Base-by-base conservation (phyloP, 805 yeast species). In the Candida mattraensis region DNA sequence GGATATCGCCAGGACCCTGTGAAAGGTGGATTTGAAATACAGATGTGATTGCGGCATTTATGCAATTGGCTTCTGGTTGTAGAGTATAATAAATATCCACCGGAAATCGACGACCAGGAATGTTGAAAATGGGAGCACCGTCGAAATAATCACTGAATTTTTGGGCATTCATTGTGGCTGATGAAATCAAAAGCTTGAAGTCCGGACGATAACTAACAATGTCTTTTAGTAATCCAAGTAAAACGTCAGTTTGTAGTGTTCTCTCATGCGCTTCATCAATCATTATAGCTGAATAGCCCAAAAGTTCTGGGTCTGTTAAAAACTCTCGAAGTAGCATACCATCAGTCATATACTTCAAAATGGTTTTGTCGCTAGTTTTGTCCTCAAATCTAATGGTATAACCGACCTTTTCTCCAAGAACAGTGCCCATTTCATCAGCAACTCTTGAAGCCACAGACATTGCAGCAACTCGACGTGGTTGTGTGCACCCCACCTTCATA, bases 221-320 rank as follows among this genome's bases (percentile, higher is more conserved):
- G 42, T 83, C 85, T 47, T 91, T 91, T 20, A 91, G 61, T 23
- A 93, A 64, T 1, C 96, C 95, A 33, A 91, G 66, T 7, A 91
- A 55, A 3, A 76, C 67, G 61, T 91, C 99, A 0, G 98, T 91
- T n/a, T 91, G 81, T 25, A 91, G 67, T 0, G 98, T 93, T 39
- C 99, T 72, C 58, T 93, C 99, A 56, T 93, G 99, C 0, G 99
- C 99, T 61, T 91, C 99, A 62, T 91, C 99, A 30, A 91, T 81
- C 83, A 91, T 88, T 37, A 91, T 69, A 1, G 85, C 95, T 2
- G 93, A 76, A 54, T 89, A 91, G 2, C 62, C 64, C 1, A 70
- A 60, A 25, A 89, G 61, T 27, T 76, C 76, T 0, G 94, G 86
- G 55, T 89, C 97, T 1, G 73, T 66, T 21, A 89, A 62, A 46